These are phyloP conservation scores for Astragalus glycyphyllos DNA, from an alignment of 306 rosid species.

Conservation along the genomic window DNA sequence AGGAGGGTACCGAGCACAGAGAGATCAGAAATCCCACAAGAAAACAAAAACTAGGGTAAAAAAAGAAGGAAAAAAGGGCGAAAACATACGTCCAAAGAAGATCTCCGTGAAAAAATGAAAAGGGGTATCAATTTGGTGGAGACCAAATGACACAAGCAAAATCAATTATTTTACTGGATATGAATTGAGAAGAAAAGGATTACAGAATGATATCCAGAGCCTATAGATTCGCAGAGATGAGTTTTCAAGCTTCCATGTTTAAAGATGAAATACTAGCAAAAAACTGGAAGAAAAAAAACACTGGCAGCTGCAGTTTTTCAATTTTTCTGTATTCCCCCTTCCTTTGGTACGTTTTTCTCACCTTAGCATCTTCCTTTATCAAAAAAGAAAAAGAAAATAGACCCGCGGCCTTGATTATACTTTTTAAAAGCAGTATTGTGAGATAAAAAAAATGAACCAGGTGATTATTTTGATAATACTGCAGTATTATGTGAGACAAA, in stretches of 20 bases:
- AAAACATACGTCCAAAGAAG: neutral
- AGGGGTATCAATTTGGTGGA: neutral
- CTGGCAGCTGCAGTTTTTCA: neutral
- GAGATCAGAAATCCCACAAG: constrained; percentile 1
- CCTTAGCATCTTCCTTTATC: too few species aligned
- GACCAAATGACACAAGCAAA: neutral
- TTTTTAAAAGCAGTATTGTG: too few species aligned
- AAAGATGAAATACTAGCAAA: neutral
- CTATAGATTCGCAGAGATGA: neutral
- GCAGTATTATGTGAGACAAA: constrained; percentile 1
- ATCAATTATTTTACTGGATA: constrained; percentile 5
- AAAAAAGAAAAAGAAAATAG: too few species aligned
- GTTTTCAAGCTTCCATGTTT: constrained; percentile 13
- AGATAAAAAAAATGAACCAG: neutral
- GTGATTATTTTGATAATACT: neutral
- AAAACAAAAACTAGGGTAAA: neutral
- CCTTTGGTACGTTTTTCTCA: too few species aligned
- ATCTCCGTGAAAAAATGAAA: constrained; percentile 3
- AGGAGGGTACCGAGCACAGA: neutral
- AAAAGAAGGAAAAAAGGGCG: neutral
- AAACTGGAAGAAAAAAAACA: neutral
- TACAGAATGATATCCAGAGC: neutral
- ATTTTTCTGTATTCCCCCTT: too few species aligned
- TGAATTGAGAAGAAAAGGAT: neutral
- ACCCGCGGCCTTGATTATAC: too few species aligned